Percentiles rank a stretch among this genome's conserved stretches.
Conservation (phyloP, 148 eudicot genomes). For the Rhododendron ovatum region DNA sequence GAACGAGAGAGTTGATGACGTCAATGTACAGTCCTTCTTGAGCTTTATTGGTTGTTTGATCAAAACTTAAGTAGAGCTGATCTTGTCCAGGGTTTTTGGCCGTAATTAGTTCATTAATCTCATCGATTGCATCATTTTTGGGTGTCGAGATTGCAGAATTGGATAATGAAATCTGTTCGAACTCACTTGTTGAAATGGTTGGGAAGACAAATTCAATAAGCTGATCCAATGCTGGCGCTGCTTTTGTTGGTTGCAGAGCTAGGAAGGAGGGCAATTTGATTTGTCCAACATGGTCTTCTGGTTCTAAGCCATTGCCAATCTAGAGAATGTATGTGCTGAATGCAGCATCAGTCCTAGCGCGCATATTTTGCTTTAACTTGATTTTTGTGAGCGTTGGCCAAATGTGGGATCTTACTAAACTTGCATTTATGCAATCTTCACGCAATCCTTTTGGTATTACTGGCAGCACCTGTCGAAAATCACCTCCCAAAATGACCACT, state of each 20-base stretch:
- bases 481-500: no score
- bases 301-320: not conserved
- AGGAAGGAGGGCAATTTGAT: not conserved
- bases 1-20: not conserved
- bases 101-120: not conserved
- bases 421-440: not conserved
- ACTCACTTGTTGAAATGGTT: rapidly evolving
- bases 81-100: not conserved
- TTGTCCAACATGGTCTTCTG: rapidly evolving
- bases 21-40: not conserved
- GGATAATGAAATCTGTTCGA: no score
- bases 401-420: not conserved
- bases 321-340: not conserved
- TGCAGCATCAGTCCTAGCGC: not conserved
- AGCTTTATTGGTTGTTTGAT: not conserved
- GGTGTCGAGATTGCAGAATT: not conserved
- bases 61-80: not conserved
- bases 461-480: not conserved
- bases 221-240: no score
- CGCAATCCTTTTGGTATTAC: not conserved
- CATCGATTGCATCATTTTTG: not conserved
- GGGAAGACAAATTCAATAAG: not conserved
- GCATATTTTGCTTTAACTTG: not conserved
- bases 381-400: not conserved
- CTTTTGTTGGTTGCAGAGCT: not conserved